Evolutionary conservation across 2,329 filamentous ascomycete species (phyloP).

Genomic region (Penicillium sp.): DNA sequence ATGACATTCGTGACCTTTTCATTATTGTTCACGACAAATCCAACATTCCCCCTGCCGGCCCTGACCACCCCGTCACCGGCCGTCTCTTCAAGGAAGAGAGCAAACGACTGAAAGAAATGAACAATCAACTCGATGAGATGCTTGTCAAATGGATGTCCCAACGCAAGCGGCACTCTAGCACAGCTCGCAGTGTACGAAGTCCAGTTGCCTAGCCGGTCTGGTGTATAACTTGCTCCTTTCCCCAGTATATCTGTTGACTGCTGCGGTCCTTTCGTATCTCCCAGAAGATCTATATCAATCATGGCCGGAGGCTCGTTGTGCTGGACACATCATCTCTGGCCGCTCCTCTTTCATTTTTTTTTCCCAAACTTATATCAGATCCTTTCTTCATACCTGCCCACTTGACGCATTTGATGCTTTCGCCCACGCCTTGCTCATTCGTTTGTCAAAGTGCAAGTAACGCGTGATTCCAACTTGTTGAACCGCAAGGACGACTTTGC

Average conservation of each 20-base stretch:
- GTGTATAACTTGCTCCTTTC: constrained; percentile 13
- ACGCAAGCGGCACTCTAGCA: constrained; percentile 28
- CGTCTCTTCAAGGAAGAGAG: constrained; percentile 85
- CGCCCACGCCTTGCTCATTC: background rate
- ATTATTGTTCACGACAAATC: constrained; percentile 91
- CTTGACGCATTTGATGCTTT: background rate
- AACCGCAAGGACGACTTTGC: constrained; percentile 13
- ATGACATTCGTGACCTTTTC: constrained; percentile 85
- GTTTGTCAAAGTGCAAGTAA: constrained; percentile 7
- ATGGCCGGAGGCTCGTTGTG: constrained; percentile 13
- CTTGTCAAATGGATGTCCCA: constrained; percentile 73
- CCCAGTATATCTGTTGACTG: constrained; percentile 15
- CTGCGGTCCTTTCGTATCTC: background rate
- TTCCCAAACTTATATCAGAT: background rate
- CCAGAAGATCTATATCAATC: background rate
- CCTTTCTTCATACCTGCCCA: background rate
- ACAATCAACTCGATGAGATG: constrained; percentile 84
- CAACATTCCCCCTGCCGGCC: constrained; percentile 73
- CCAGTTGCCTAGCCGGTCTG: constrained; percentile 22
- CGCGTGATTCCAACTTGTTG: constrained; percentile 13
- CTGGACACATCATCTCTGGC: constrained; percentile 24
- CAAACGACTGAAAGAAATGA: constrained; percentile 82
- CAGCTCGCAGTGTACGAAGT: constrained; percentile 20
- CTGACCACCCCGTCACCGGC: constrained; percentile 82
- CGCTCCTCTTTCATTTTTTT: constrained; percentile 16